phyloP scores from a whole-genome alignment of 371 early-diverging fungal species.

The Cokeromyces recurvatus region DNA sequence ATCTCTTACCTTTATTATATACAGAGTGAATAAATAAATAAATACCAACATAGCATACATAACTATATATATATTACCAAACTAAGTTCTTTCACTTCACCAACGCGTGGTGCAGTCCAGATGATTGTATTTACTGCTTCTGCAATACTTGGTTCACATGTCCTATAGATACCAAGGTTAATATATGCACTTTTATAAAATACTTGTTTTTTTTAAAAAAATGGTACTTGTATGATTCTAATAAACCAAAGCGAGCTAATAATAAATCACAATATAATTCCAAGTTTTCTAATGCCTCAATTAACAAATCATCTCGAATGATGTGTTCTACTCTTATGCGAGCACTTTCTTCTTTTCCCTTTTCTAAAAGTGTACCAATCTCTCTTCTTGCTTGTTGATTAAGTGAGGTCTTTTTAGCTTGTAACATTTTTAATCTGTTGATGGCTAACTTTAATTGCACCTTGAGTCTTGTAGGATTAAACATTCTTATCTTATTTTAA shows the following conservation, averaged over 20 bases:
- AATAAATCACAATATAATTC: constrained; percentile 89
- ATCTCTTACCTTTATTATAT: constrained; percentile 54
- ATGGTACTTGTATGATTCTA: constrained; percentile 83
- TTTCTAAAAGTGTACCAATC: constrained; percentile 77
- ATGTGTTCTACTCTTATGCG: constrained; percentile 87
- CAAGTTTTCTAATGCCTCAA: constrained; percentile 89
- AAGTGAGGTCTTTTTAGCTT: constrained; percentile 79
- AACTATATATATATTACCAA: constrained; percentile 26
- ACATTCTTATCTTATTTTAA: constrained; percentile 21
- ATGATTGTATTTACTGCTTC: constrained; percentile 89
- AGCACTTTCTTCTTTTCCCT: constrained; percentile 84
- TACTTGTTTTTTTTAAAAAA: no score
- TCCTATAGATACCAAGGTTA: no score
- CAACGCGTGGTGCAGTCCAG: constrained; percentile 79
- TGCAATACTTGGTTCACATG: constrained; percentile 73
- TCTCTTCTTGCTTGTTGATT: constrained; percentile 75
- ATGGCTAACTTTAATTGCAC: constrained; percentile 84
- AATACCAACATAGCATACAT: neutral
- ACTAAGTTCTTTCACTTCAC: constrained; percentile 83
- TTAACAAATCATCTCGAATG: constrained; percentile 86
- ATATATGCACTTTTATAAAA: no score
- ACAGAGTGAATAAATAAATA: neutral
- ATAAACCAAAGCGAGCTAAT: constrained; percentile 79
- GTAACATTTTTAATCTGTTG: constrained; percentile 82
- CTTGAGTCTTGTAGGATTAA: constrained; percentile 66